Evolutionary conservation across 805 yeast genomes (phyloP).

Genomic region (Candida lessepsii): DNA sequence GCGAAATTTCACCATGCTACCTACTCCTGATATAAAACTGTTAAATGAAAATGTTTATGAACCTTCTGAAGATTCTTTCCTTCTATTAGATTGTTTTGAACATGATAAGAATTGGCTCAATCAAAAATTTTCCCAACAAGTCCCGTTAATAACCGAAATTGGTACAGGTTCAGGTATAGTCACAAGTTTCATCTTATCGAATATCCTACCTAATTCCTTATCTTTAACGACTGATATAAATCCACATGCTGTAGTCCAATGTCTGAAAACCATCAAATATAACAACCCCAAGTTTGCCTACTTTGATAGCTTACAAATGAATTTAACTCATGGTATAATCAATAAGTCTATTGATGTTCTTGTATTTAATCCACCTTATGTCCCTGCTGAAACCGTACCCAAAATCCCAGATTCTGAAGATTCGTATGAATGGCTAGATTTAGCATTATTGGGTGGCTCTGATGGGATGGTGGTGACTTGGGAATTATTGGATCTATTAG

Average conservation of each 20-base stretch:
- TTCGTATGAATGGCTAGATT: constrained; percentile 73
- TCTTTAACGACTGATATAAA: constrained; percentile 77
- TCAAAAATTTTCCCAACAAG: constrained; percentile 15
- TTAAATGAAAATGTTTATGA: constrained; percentile 82
- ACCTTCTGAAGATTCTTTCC: constrained; percentile 90
- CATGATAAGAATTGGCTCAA: constrained; percentile 42
- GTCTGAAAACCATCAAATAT: constrained; percentile 19
- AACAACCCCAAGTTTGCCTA: constrained; percentile 16
- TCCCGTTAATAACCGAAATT: constrained; percentile 70
- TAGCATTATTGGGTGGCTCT: constrained; percentile 86
- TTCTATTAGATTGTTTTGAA: constrained; percentile 80
- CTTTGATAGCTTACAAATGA: constrained; percentile 47
- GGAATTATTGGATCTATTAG: constrained; percentile 54
- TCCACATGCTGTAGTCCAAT: constrained; percentile 66
- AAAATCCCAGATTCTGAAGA: constrained; percentile 43
- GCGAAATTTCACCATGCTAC: constrained; percentile 51
- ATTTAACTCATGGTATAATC: constrained; percentile 52
- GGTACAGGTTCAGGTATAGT: constrained; percentile 95
- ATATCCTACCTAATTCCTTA: constrained; percentile 51
- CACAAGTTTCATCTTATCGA: constrained; percentile 66
- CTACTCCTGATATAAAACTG: constrained; percentile 65
- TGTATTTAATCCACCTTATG: constrained; percentile 95
- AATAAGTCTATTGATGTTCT: constrained; percentile 59
- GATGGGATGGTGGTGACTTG: constrained; percentile 89
- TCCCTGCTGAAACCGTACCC: constrained; percentile 82